Percentiles rank a stretch among this genome's conserved stretches.
phyloP scores from a whole-genome alignment of 805 yeast genomes.

The Scheffersomyces ergatensis region DNA sequence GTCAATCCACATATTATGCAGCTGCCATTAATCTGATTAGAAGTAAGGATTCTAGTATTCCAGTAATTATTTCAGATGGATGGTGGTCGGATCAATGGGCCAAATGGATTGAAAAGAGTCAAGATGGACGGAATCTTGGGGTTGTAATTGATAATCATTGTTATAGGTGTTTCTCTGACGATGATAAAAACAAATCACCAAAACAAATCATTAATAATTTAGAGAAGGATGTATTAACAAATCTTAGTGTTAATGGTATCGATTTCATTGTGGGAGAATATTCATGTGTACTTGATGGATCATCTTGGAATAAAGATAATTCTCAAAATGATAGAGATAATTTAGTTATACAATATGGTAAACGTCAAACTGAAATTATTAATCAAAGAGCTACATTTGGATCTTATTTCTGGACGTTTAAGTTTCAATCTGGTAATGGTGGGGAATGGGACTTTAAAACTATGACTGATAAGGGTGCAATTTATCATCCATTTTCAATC shows the following conservation, averaged over 20 bases:
- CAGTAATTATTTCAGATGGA: slow-evolving; percentile 84
- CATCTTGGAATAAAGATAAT: slow-evolving; percentile 63
- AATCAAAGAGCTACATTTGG: slow-evolving; percentile 62
- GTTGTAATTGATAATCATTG: slow-evolving; percentile 81
- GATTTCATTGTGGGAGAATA: slow-evolving; percentile 88
- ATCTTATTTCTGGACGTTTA: slow-evolving; percentile 85
- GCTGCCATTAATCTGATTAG: slow-evolving; percentile 65
- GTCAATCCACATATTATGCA: slow-evolving; percentile 59
- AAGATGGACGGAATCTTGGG: slow-evolving; percentile 44
- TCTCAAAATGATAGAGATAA: slow-evolving; percentile 44
- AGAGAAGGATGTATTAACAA: slow-evolving; percentile 46
- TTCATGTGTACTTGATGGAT: slow-evolving; percentile 79
- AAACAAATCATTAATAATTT: slow-evolving; percentile 61
- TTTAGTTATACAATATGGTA: slow-evolving; percentile 62
- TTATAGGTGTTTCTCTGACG: slow-evolving; percentile 80
- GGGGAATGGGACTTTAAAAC: slow-evolving; percentile 95
- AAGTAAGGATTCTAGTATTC: slow-evolving; percentile 51
- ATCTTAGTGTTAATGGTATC: slow-evolving; percentile 44
- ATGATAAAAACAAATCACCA: slow-evolving; percentile 65
- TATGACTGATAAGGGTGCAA: slow-evolving; percentile 63
- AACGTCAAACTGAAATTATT: slow-evolving; percentile 48
- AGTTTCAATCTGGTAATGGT: slow-evolving; percentile 84
- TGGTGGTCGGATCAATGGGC: slow-evolving; percentile 89
- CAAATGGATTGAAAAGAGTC: slow-evolving; percentile 54
- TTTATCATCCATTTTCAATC: slow-evolving; percentile 18